Conservation (phyloP, 495 filamentous ascomycete genomes). For the Penicillium soppii region DNA sequence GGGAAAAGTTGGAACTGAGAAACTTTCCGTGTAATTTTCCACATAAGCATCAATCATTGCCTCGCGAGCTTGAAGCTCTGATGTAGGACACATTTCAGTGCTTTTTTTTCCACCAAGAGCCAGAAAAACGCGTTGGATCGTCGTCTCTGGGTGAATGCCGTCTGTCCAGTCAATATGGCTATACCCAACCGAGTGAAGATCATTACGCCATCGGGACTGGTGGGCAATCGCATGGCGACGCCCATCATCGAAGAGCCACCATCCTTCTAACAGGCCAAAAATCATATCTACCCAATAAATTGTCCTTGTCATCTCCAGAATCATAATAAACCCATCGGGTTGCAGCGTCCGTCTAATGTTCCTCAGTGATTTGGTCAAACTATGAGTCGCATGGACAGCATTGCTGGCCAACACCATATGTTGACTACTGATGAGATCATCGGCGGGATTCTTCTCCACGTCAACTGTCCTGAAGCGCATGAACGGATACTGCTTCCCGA, state of each 20-base stretch:
- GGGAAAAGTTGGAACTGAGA: background rate
- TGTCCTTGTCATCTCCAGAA: constrained; percentile 41
- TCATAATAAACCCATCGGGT: constrained; percentile 32
- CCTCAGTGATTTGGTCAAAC: constrained; percentile 20
- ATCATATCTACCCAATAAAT: constrained; percentile 32
- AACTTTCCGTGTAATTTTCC: background rate
- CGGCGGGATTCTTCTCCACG: constrained; percentile 29
- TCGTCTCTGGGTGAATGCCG: background rate
- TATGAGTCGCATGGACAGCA: constrained; percentile 44
- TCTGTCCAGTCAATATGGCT: background rate
- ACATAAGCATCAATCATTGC: background rate
- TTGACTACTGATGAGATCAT: constrained; percentile 17
- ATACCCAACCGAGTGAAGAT: background rate
- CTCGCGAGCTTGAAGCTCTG: background rate
- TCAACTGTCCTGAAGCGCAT: constrained; percentile 32
- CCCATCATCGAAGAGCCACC: constrained; percentile 36
- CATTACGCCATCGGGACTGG: background rate
- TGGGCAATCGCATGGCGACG: constrained; percentile 19
- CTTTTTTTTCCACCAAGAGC: background rate
- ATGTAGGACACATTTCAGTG: background rate
- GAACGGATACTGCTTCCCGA: constrained; percentile 17
- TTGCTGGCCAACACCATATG: constrained; percentile 41
- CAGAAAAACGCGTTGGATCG: background rate
- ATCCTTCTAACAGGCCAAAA: constrained; percentile 36
- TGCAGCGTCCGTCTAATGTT: constrained; percentile 33